Evolutionary conservation across 345 rosid genomes (phyloP), one percentile per base, ranked within the genome.

Genomic region (Xanthoceras sorbifolium): DNA sequence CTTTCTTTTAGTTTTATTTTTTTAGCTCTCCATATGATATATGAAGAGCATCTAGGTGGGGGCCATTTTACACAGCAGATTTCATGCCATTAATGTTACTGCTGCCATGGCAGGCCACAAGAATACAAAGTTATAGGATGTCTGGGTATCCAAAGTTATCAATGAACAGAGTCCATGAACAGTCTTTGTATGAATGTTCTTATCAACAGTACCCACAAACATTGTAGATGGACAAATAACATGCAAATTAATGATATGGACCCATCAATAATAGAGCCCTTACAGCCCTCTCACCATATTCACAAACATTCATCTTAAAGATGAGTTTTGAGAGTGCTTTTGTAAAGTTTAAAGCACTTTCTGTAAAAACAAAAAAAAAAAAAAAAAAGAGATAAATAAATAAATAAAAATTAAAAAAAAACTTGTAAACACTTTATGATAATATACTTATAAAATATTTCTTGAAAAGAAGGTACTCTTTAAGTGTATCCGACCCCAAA

Each of bases 121-220:
- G 40, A 79, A 75, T 78, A 84, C 85, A 84, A 82, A 75, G 32
- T 62, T 69, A 72, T 52, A 66, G 79, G 74, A 77, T 73, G 67
- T 65, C 57, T 76, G 64, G 83, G 85, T 75, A 84, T 84, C 90
- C 90, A 78, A 84, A 71, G 89, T 69, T 60, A 72, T 72, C 26
- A 26, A 73, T 26, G 26, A 72, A 57, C 36, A 70, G 46, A 70
- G 64, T 54, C 17, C 74, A 71, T 31, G 63, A 17, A 52, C 9
- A 31, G 22, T 22, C 70, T 46, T n/a, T 46, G 31, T 1, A 64
- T 74, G 70, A 48, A 74, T 64, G 70, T 64, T 31, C 31, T 70
- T 18, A 61, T 73, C 76, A 38, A 9, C 26, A 60, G 73, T 29
- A 34, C 75, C 65, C 75, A 57, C 75, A 25, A 23, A 20, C 17